Percentiles rank a stretch among this genome's conserved stretches.
Conservation (phyloP, 163 green algal species). For the Scenedesmus sp. region DNA sequence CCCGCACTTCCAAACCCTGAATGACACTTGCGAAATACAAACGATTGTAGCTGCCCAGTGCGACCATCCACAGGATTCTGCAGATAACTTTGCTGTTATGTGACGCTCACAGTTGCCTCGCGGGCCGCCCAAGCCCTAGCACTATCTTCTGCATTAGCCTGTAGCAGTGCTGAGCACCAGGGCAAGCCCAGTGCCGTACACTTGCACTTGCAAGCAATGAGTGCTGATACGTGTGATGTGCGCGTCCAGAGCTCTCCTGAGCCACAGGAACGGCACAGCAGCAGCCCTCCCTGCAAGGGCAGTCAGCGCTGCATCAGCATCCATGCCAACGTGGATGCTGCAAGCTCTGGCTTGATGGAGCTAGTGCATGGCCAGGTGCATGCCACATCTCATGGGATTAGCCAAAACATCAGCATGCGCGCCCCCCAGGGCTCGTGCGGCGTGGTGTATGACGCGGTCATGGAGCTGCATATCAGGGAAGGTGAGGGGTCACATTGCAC, state of each 20-base stretch:
- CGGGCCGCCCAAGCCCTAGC: background rate
- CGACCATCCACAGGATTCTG: background rate
- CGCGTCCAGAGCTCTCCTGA: background rate
- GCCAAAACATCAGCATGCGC: background rate
- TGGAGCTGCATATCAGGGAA: constrained; percentile 30
- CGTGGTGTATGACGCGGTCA: constrained; percentile 36
- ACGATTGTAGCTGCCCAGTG: background rate
- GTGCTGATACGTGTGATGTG: background rate
- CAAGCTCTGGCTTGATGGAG: background rate
- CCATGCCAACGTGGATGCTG: background rate
- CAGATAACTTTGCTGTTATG: background rate
- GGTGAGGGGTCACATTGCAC: background rate
- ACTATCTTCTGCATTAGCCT: background rate
- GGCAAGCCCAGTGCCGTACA: background rate
- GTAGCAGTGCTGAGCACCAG: background rate
- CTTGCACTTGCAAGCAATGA: background rate
- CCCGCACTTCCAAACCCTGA: background rate
- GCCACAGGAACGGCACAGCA: background rate
- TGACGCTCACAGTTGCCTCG: no score
- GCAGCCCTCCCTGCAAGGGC: background rate
- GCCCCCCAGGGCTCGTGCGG: background rate
- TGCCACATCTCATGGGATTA: background rate
- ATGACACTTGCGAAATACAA: background rate
- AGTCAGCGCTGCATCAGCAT: constrained; percentile 8
- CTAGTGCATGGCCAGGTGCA: background rate